Evolutionary conservation across 352 stramenopile genomes (phyloP), one percentile per base, ranked within the genome.

Genomic region (Phytophthora sp.): DNA sequence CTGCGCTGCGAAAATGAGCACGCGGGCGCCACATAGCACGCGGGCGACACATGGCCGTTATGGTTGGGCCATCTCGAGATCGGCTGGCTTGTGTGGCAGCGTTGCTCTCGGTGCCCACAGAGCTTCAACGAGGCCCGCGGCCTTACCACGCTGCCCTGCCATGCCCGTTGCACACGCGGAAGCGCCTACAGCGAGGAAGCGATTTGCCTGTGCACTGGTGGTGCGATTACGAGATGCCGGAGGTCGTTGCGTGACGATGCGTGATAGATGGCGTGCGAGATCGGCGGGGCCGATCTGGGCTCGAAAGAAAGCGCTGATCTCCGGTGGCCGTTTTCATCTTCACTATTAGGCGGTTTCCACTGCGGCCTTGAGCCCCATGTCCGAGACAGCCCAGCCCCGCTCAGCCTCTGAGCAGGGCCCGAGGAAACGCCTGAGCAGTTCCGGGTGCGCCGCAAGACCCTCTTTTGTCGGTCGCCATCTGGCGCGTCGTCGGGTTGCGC

Each of bases 391-490:
- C n/a, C n/a, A n/a, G n/a, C n/a, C n/a, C n/a, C n/a, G n/a, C n/a
- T n/a, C n/a, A n/a, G n/a, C n/a, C n/a, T n/a, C n/a, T n/a, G n/a
- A n/a, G n/a, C n/a, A n/a, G n/a, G n/a, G n/a, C n/a, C n/a, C n/a
- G n/a, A n/a, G n/a, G n/a, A n/a, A n/a, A n/a, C n/a, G n/a, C n/a
- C n/a, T n/a, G n/a, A n/a, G n/a, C n/a, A n/a, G n/a, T n/a, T n/a
- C n/a, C n/a, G n/a, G n/a, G n/a, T n/a, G n/a, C n/a, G n/a, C n/a
- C n/a, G n/a, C n/a, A n/a, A n/a, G n/a, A n/a, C n/a, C n/a, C n/a
- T n/a, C n/a, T 63, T 57, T 56, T 23, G 51, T 56, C 42, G 42
- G 62, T 64, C 48, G 48, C 23, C 61, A 59, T 64, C 44, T 69
- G 61, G 53, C 9, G 11, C 42, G 53, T 69, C 60, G 60, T 69